Conservation (phyloP, 148 eudicot species). For the Nyssa sinensis region DNA sequence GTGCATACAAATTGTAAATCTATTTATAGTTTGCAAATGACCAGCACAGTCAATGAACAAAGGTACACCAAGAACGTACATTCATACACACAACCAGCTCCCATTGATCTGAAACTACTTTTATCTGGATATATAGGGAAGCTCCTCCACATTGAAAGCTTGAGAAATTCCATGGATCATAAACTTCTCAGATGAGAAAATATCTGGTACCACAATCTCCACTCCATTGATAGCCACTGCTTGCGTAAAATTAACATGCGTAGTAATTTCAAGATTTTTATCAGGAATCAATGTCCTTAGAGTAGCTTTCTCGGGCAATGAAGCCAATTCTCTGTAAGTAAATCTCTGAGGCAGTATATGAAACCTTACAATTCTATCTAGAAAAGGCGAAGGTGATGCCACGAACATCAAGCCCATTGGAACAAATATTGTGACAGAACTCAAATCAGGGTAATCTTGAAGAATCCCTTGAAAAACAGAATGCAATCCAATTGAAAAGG, state of each 20-base stretch:
- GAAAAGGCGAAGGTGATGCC: conserved; percentile 34
- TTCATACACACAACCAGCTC: not conserved
- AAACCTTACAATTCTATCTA: conserved; percentile 49
- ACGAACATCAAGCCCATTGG: conserved; percentile 44
- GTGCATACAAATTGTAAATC: not conserved
- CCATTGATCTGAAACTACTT: not conserved
- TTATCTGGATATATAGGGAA: conserved; percentile 19
- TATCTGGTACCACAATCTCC: conserved; percentile 38
- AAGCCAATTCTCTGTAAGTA: conserved; percentile 29
- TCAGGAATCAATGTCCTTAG: conserved; percentile 40
- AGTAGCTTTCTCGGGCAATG: conserved; percentile 31
- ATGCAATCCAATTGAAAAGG: conserved; percentile 56
- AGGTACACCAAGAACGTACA: not conserved
- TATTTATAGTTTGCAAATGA: not conserved
- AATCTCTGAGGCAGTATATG: conserved; percentile 45
- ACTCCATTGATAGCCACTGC: conserved; percentile 48
- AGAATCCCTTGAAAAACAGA: conserved; percentile 45
- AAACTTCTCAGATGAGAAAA: conserved; percentile 35
- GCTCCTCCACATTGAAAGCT: conserved; percentile 35
- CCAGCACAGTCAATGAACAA: not conserved
- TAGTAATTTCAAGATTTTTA: conserved; percentile 31
- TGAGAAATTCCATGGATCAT: conserved; percentile 60
- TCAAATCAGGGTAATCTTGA: conserved; percentile 36
- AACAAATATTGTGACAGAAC: conserved; percentile 45
- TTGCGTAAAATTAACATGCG: conserved; percentile 18